Evolutionary conservation across 176 grass and related monocot species (phyloP).

Genomic region (Triticum aestivum): DNA sequence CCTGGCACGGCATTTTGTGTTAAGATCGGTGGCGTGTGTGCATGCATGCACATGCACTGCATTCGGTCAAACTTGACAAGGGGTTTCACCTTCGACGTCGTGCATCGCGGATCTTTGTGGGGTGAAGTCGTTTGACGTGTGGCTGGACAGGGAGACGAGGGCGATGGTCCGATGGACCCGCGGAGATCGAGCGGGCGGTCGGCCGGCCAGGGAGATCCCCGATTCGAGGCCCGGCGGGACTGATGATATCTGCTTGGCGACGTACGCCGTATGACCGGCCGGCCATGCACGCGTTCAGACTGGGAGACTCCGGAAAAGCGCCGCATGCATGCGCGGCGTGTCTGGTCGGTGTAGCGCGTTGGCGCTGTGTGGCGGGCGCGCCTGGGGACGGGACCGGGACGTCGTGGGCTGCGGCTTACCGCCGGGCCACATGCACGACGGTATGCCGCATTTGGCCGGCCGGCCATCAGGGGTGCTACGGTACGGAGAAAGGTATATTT

Average conservation of each 20-base stretch:
- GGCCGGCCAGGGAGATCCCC: conserved; percentile 3
- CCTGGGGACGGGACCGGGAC: background rate
- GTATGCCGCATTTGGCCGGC: background rate
- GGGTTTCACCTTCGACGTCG: background rate
- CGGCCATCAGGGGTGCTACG: background rate
- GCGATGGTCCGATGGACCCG: background rate
- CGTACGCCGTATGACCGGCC: background rate
- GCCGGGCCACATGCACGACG: conserved; percentile 3
- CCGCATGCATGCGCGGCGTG: background rate
- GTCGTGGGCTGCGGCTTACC: conserved; percentile 25
- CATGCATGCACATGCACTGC: background rate
- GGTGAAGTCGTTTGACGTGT: background rate
- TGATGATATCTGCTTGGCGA: background rate
- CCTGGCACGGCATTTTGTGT: background rate
- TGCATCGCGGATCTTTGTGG: background rate
- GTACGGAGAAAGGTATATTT: too few relatives aligned
- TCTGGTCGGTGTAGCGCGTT: conserved; percentile 34
- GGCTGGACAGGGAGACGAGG: background rate
- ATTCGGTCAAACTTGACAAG: background rate
- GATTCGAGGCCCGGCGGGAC: background rate
- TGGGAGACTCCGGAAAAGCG: background rate
- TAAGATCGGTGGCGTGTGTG: background rate
- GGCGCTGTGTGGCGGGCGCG: background rate
- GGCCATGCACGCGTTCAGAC: conserved; percentile 22
- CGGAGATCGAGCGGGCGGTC: background rate